Percentiles rank a stretch among this genome's conserved stretches.
These are phyloP conservation scores for Paramecium sexaurelia DNA, from an alignment of 73 alveolate genomes.

Conservation along the genomic window DNA sequence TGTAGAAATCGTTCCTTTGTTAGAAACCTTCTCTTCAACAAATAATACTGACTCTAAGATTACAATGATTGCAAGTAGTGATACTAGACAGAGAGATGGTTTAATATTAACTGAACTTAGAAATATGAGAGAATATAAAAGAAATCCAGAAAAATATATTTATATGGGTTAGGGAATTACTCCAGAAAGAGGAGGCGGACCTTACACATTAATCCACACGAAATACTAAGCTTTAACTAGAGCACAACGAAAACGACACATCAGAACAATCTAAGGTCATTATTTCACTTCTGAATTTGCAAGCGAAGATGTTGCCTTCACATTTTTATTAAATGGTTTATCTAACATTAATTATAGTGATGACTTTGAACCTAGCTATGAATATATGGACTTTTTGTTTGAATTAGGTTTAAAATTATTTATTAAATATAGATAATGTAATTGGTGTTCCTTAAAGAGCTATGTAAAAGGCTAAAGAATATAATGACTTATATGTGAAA, in stretches of 20 bases:
- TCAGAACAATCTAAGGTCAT: conserved; percentile 50
- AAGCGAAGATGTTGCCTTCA: conserved; percentile 32
- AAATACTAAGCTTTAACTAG: conserved; percentile 41
- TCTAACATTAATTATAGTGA: conserved; percentile 36
- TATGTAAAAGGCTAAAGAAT: conserved; percentile 24
- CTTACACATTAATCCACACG: conserved; percentile 21
- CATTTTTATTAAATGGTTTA: conserved; percentile 33
- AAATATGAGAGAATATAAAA: conserved; percentile 57
- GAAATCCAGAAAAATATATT: conserved; percentile 40
- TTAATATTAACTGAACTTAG: conserved; percentile 38
- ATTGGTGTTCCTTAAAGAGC: conserved; percentile 55
- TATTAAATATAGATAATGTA: background rate
- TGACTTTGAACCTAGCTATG: background rate
- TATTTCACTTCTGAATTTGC: conserved; percentile 47
- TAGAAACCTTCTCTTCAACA: conserved; percentile 45
- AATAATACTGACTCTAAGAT: conserved; percentile 44
- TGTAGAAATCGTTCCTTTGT: conserved; percentile 41
- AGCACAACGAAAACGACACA: conserved; percentile 31
- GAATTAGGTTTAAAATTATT: background rate
- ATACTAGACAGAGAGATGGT: conserved; percentile 50
- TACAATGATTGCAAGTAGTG: conserved; percentile 57
- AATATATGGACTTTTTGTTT: conserved; percentile 44
- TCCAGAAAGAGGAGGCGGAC: conserved; percentile 64
- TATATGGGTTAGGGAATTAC: conserved; percentile 52
- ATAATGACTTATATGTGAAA: conserved; percentile 40